These are phyloP conservation scores for Boletus pseudo-olivaceus DNA, from an alignment of 768 basidiomycete species.

Conservation along the genomic window DNA sequence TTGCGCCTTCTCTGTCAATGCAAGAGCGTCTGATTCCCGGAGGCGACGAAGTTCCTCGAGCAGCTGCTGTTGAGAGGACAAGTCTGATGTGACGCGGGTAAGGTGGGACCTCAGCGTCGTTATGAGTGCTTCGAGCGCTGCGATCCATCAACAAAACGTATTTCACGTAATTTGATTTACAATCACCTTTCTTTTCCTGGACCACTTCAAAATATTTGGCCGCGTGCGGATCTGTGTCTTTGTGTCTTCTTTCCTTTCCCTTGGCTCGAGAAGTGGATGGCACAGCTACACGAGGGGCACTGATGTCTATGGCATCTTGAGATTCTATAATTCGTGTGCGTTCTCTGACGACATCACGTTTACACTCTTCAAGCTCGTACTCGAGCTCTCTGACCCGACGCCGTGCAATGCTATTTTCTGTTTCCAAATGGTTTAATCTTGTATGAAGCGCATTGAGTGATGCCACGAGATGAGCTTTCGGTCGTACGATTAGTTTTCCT, in stretches of 20 bases:
- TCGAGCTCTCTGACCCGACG: constrained; percentile 85
- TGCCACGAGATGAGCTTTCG: constrained; percentile 55
- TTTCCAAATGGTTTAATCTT: constrained; percentile 70
- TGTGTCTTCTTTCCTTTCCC: constrained; percentile 29
- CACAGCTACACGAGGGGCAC: constrained; percentile 9
- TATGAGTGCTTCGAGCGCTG: constrained; percentile 82
- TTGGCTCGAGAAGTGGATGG: constrained; percentile 24
- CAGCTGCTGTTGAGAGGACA: constrained; percentile 71
- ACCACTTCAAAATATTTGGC: constrained; percentile 72
- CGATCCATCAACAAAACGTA: constrained; percentile 10
- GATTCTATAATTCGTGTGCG: constrained; percentile 60
- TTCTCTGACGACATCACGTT: constrained; percentile 71
- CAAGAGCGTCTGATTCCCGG: constrained; percentile 58
- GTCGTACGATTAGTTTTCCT: background rate
- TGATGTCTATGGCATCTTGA: constrained; percentile 37
- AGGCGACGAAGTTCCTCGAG: constrained; percentile 62
- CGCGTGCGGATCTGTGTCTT: constrained; percentile 36
- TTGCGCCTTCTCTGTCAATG: constrained; percentile 54
- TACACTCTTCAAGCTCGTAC: constrained; percentile 78
- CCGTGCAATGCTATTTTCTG: constrained; percentile 78
- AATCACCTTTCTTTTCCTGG: constrained; percentile 82
- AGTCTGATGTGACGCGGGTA: constrained; percentile 70
- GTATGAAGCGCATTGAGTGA: constrained; percentile 62
- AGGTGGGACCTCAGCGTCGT: constrained; percentile 70
- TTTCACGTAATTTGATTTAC: background rate